phyloP scores from a whole-genome alignment of 2,329 filamentous ascomycete genomes.

The Aureobasidium namibiae region DNA sequence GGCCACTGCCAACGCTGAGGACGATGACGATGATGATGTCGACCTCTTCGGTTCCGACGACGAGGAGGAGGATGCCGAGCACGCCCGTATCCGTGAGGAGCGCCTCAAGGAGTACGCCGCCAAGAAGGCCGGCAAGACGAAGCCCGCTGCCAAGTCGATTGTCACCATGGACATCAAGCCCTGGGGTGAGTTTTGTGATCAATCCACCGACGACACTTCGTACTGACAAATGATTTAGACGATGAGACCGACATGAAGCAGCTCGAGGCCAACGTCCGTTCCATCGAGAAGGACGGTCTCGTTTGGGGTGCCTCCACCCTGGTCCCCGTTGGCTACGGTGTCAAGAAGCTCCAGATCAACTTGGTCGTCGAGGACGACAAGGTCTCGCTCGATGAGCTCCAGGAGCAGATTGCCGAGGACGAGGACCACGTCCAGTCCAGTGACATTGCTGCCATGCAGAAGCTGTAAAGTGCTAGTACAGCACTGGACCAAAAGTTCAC shows the following conservation, averaged over 20 bases:
- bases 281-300: slow-evolving; percentile 86
- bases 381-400: slow-evolving; percentile 76
- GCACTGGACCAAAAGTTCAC: slow-evolving; percentile 2
- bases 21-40: slow-evolving; percentile 74
- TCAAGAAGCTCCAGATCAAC: slow-evolving; percentile 99
- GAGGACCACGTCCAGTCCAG: slow-evolving; percentile 96
- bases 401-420: slow-evolving; percentile 74
- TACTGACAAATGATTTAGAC: slow-evolving; percentile 42
- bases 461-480: slow-evolving; percentile 56
- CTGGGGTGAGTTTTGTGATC: slow-evolving; percentile 65
- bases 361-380: slow-evolving; percentile 96
- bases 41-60: slow-evolving; percentile 91
- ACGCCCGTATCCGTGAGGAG: slow-evolving; percentile 74
- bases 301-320: slow-evolving; percentile 92
- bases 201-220: not conserved
- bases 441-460: slow-evolving; percentile 86
- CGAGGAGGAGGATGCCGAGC: slow-evolving; percentile 89
- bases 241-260: slow-evolving; percentile 88
- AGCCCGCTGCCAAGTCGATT: slow-evolving; percentile 90
- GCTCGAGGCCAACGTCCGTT: slow-evolving; percentile 71
- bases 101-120: slow-evolving; percentile 87
- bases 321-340: slow-evolving; percentile 87
- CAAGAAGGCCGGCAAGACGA: slow-evolving; percentile 92
- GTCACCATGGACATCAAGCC: slow-evolving; percentile 97
- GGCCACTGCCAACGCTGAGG: slow-evolving; percentile 59